Evolutionary conservation across 2,329 filamentous ascomycete genomes (phyloP), one percentile per base, ranked within the genome.

Genomic region (Colletotrichum orchidophilum): DNA sequence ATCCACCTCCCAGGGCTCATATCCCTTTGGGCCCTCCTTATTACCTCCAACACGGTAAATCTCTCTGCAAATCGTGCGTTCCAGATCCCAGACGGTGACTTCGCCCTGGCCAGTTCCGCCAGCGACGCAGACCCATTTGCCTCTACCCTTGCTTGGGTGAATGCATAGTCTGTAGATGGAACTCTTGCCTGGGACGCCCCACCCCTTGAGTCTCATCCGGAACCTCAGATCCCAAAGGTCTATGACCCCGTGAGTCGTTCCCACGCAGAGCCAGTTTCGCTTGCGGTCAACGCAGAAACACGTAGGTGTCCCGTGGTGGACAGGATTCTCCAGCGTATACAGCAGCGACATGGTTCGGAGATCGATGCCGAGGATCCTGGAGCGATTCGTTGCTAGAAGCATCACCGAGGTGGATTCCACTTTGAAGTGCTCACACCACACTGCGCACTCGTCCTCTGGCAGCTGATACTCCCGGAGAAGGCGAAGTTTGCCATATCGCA

Each of bases 181-280:
- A 1, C 92, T 91, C 71, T 93, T 93, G 26, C 93, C 94, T 0
- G 94, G 91, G 31, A 98, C 88, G 1, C 94, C 94, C 94, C 95
- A 98, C 15, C 92, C 93, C 79, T 94, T 95, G 27, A 98, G 85
- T 26, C 94, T 90, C 76, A 98, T 89, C 74, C 91, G 93, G 86
- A 99, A 99, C n/a, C 96, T 92, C 50, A 99, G 86, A 81, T 99
- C 96, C 96, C 96, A 99, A 1, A 99, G 87, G 78, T 97, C 93
- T 8, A 99, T 85, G 31, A 98, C 92, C 42, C 97, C 96, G 78
- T 98, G 95, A 0, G 94, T 94, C 0, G 97, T 99, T 42, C 95
- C 96, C 0, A 98, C 83, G 1, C 97, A 88, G 3, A 99, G 85
- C 96, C 96, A 99, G 77, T 96, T 95, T 61, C 93, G 92, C 78